Conservation (phyloP, 176 grass and related monocot species). For the Bonia amplexicaulis region DNA sequence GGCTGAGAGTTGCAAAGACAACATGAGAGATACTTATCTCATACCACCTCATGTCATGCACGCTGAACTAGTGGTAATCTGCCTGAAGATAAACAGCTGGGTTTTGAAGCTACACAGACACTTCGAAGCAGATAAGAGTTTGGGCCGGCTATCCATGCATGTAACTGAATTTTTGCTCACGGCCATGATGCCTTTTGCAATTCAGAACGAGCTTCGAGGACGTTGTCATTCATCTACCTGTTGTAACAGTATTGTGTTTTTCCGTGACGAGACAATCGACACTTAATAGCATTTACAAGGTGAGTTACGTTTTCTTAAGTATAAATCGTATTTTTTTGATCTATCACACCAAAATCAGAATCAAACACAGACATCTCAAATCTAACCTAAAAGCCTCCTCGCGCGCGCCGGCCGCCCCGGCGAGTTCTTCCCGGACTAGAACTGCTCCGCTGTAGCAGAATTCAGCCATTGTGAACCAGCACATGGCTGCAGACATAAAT, state of each 20-base stretch:
- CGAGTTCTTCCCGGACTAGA: background rate
- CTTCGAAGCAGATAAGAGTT: background rate
- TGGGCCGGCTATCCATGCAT: background rate
- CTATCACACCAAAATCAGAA: background rate
- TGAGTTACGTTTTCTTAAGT: too few species aligned
- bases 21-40: background rate
- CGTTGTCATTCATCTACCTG: too few species aligned
- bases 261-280: too few species aligned
- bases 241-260: too few species aligned
- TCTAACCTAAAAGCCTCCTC: background rate
- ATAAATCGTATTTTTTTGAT: background rate
- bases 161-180: background rate
- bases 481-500: background rate
- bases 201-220: too few species aligned
- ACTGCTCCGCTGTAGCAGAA: background rate
- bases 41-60: background rate
- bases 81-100: conserved; percentile 13
- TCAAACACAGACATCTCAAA: background rate
- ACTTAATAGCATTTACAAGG: too few species aligned
- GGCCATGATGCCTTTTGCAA: background rate
- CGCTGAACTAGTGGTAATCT: background rate
- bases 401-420: too few species aligned
- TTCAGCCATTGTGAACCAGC: background rate
- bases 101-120: background rate
- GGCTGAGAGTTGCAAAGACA: background rate